A percentile compares a stretch with the other conserved stretches of the same genome.
These are phyloP conservation scores for Pilatotrama ljubarskyi DNA, from an alignment of 768 basidiomycete species.

Conservation along the genomic window DNA sequence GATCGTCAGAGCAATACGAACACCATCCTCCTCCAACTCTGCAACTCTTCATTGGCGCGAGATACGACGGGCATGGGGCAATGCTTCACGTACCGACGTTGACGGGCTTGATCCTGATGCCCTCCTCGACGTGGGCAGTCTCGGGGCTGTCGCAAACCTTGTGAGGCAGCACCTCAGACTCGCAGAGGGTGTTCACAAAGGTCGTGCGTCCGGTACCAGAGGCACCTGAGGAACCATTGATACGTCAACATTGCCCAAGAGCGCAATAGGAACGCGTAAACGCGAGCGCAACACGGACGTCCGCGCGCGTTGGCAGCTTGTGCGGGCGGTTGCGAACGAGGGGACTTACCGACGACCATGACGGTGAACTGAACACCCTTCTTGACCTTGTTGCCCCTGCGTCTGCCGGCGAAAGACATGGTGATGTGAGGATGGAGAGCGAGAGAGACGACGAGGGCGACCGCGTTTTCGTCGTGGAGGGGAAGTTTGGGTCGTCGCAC, in stretches of 20 bases:
- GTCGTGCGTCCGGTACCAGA: constrained; percentile 98
- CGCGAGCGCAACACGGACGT: constrained; percentile 18
- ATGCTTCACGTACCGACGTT: constrained; percentile 73
- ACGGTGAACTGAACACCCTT: constrained; percentile 98
- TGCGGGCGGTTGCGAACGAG: neutral
- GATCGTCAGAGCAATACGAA: constrained; percentile 95
- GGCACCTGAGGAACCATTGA: constrained; percentile 58
- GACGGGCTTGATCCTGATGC: constrained; percentile 91
- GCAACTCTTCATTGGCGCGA: neutral
- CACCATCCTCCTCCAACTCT: constrained; percentile 99
- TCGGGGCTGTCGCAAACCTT: constrained; percentile 83
- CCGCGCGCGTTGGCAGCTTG: constrained; percentile 23
- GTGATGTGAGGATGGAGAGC: constrained; percentile 21
- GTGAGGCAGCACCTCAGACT: constrained; percentile 88
- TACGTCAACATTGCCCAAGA: constrained; percentile 3
- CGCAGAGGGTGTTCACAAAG: constrained; percentile 99
- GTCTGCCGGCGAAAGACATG: constrained; percentile 86
- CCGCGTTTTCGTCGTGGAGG: constrained; percentile 23
- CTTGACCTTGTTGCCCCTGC: constrained; percentile 93
- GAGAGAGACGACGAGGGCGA: constrained; percentile 24
- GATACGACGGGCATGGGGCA: neutral
- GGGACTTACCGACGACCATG: constrained; percentile 89
- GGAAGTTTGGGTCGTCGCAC: constrained; percentile 23
- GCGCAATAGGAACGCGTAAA: constrained; percentile 11
- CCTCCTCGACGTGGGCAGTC: constrained; percentile 90